Evolutionary conservation across 108 stramenopile genomes (phyloP), one percentile per base, ranked within the genome.

Genomic region (Mediolabrus comicus): DNA sequence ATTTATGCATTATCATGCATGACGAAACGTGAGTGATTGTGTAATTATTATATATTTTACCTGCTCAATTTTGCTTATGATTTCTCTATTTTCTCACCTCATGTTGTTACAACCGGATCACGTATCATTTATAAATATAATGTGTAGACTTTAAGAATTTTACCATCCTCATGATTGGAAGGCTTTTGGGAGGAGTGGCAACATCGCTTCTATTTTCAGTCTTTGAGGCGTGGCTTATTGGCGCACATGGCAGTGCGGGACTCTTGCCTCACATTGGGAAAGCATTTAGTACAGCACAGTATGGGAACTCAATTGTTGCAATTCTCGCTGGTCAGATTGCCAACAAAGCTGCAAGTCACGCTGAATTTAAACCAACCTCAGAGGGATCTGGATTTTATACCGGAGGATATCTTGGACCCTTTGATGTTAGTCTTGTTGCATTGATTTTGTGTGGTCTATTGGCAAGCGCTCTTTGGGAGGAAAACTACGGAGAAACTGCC

Each of bases 181-280:
- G 98, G 14, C 62, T 98, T 24, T 58, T 98, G 59, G 96, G 96
- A 31, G 98, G 98, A 22, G 75, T 98, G 22, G 85, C 95, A 13
- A 97, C 97, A 12, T 92, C 90, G 27, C 79, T 96, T 12, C 71
- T 96, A 10, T 96, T 94, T 65, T 84, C 83, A 53, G 94, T 95
- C 17, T 98, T 98, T 72, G 98, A 98, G 57, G 88, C 95, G 7
- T 98, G 98, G 98, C 89, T 97, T 55, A 92, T 95, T 67, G 83
- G 88, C 12, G 78, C 89, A 12, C 95, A 95, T 66, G 70, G 77
- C 29, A 91, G 88, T 71, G 85, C 85, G 25, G 83, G 87, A 9
- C 61, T 92, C 14, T 71, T 78, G 77, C 83, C 88, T 41, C 70
- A 81, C 59, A 70, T 82, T 22, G 78, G 87, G 7, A 92, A 94